Conservation (phyloP, 1,139 yeast species). For the Suzukiozyma palmioleophila region DNA sequence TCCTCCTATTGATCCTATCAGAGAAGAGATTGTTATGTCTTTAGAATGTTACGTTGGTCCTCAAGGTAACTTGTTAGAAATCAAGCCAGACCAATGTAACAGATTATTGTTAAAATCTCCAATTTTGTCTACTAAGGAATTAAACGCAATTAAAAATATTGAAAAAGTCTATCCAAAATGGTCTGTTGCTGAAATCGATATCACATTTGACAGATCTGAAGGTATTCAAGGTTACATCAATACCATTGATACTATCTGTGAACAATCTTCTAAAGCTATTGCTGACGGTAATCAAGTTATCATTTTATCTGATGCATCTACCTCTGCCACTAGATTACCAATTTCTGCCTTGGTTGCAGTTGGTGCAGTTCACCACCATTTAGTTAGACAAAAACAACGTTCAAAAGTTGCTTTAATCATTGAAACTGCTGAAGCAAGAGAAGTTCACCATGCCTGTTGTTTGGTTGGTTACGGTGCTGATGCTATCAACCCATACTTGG, state of each 20-base stretch:
- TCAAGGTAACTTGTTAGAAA: constrained; percentile 91
- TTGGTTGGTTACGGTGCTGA: constrained; percentile 97
- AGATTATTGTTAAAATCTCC: constrained; percentile 82
- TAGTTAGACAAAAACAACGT: constrained; percentile 94
- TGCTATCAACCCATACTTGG: constrained; percentile 90
- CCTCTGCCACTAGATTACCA: constrained; percentile 63
- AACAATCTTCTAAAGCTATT: constrained; percentile 83
- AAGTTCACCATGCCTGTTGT: constrained; percentile 93
- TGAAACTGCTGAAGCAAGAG: constrained; percentile 97
- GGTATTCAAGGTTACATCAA: constrained; percentile 83
- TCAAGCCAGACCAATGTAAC: constrained; percentile 89
- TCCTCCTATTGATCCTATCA: constrained; percentile 97
- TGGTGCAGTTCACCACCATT: constrained; percentile 96
- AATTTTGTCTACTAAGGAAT: constrained; percentile 67
- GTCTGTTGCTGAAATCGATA: constrained; percentile 79
- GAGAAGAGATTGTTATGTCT: constrained; percentile 96
- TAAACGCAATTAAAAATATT: constrained; percentile 69
- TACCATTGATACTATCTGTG: constrained; percentile 83
- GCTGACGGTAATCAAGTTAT: constrained; percentile 70
- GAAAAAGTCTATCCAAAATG: constrained; percentile 77
- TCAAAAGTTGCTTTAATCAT: constrained; percentile 88
- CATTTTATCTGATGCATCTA: constrained; percentile 67
- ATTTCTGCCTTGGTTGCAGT: constrained; percentile 90
- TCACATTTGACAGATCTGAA: constrained; percentile 79
- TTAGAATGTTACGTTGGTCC: constrained; percentile 97